A percentile compares a stretch with the other conserved stretches of the same genome.
phyloP scores from a whole-genome alignment of 2,329 filamentous ascomycete species.

The Daldinia eschscholtzii region DNA sequence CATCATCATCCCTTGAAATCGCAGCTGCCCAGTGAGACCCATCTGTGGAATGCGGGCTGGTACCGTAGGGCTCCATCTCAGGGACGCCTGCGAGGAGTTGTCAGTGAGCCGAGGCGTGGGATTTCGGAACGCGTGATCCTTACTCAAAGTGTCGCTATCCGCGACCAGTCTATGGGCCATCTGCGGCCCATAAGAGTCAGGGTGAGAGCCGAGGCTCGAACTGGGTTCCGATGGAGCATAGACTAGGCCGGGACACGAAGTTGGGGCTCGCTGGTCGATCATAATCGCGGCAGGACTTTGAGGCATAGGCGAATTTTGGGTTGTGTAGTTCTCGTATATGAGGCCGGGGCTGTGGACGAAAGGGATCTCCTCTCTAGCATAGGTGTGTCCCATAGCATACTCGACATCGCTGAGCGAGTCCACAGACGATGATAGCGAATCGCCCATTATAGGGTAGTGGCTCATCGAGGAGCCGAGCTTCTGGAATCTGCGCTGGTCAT shows the following conservation, averaged over 20 bases:
- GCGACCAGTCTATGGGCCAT: conserved; percentile 66
- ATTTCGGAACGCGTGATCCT: conserved; percentile 54
- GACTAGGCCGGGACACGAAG: conserved; percentile 71
- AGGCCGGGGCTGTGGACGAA: conserved; percentile 68
- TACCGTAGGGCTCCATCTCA: conserved; percentile 66
- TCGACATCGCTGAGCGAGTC: conserved; percentile 73
- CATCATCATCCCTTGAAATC: conserved; percentile 60
- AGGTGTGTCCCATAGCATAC: conserved; percentile 67
- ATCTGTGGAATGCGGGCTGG: conserved; percentile 62
- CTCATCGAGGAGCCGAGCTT: conserved; percentile 57
- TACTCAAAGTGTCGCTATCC: conserved; percentile 69
- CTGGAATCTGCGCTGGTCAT: conserved; percentile 60
- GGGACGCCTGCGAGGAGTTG: conserved; percentile 60
- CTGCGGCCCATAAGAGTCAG: conserved; percentile 69
- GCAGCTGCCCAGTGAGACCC: conserved; percentile 62
- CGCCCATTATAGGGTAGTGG: conserved; percentile 61
- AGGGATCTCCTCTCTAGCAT: conserved; percentile 66
- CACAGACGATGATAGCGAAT: conserved; percentile 66
- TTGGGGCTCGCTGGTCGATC: conserved; percentile 68
- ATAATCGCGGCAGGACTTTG: conserved; percentile 70
- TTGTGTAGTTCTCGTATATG: conserved; percentile 69
- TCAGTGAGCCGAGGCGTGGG: conserved; percentile 49
- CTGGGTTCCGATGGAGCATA: conserved; percentile 72
- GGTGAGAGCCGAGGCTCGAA: conserved; percentile 71
- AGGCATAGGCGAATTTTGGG: conserved; percentile 65